Evolutionary conservation across 352 stramenopile genomes (phyloP), one percentile per base, ranked within the genome.

Genomic region (Phytophthora syringae): DNA sequence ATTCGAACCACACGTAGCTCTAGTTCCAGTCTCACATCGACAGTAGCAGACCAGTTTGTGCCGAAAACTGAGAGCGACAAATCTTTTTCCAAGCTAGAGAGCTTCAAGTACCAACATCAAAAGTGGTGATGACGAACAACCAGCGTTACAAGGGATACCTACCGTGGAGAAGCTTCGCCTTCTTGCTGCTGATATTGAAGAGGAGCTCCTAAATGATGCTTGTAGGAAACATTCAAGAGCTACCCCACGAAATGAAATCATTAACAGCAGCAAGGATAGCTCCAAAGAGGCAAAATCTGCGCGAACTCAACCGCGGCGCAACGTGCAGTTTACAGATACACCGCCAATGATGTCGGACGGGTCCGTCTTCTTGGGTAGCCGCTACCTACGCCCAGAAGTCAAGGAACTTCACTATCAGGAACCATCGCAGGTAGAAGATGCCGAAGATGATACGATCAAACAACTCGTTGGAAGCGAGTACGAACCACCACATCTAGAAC

Each of bases 351-450:
- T 74, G 28, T 77, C 64, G 0, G 75, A 83, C 28, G 72, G 69
- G 22, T 74, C 69, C 3, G 22, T 67, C 12, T 68, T 82, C n/a
- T 24, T 84, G 0, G 79, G 82, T 6, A 84, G 74, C 34, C 72
- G 77, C 7, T 89, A 91, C 51, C 71, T 85, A 20, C 77, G 79
- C 27, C 74, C 76, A 16, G 64, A 75, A 45, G 50, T 49, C 13
- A 76, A 70, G 18, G 58, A 56, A 4, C 21, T 70, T 4, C 55
- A 70, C 36, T 70, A 65, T 30, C 24, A 48, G 44, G 36, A 64
- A 16, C 56, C 58, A 34, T 58, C 64, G 52, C 47, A 67, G 48
- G 28, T 72, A 57, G 52, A 63, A 64, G 66, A 70, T 28, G 60
- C 44, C 11, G 66, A 74, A n/a, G 66, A 74, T 21, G 49, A 61